These are phyloP conservation scores for Cordyceps militaris DNA, from an alignment of 2,329 filamentous ascomycete species.

Conservation along the genomic window DNA sequence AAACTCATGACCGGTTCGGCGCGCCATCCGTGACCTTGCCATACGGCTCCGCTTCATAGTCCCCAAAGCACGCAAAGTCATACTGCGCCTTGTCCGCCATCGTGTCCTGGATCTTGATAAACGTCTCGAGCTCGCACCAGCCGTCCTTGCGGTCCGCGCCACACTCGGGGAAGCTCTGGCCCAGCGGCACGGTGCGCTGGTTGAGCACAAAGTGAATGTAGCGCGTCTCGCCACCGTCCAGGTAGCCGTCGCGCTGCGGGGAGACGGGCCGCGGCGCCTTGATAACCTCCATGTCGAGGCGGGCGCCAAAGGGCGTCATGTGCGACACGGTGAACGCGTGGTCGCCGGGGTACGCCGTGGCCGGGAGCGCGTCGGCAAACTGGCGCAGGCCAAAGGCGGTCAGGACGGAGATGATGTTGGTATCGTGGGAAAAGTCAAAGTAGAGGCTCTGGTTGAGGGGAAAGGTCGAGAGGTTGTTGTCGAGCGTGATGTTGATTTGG, in stretches of 20 bases:
- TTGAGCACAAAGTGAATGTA: slow-evolving; percentile 72
- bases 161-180: slow-evolving; percentile 58
- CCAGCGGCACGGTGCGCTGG: slow-evolving; percentile 64
- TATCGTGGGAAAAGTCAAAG: slow-evolving; percentile 73
- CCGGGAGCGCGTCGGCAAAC: slow-evolving; percentile 54
- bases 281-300: slow-evolving; percentile 70
- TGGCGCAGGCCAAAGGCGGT: slow-evolving; percentile 67
- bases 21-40: slow-evolving; percentile 33
- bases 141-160: slow-evolving; percentile 57
- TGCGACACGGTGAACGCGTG: slow-evolving; percentile 61
- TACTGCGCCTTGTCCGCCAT: slow-evolving; percentile 54
- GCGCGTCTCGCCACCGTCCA: slow-evolving; percentile 47
- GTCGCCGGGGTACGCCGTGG: slow-evolving; percentile 44
- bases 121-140: slow-evolving; percentile 68
- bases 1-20: slow-evolving; percentile 17
- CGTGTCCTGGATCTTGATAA: slow-evolving; percentile 53
- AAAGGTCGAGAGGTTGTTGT: slow-evolving; percentile 61
- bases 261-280: slow-evolving; percentile 56
- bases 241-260: slow-evolving; percentile 47
- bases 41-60: slow-evolving; percentile 32
- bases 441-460: slow-evolving; percentile 67
- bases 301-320: slow-evolving; percentile 63
- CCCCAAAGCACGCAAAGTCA: slow-evolving; percentile 59
- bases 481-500: slow-evolving; percentile 63
- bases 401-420: slow-evolving; percentile 62